Percentiles rank a stretch among this genome's conserved stretches.
Conservation (phyloP, 164 flowering plant genomes). For the Chimonanthus salicifolius region DNA sequence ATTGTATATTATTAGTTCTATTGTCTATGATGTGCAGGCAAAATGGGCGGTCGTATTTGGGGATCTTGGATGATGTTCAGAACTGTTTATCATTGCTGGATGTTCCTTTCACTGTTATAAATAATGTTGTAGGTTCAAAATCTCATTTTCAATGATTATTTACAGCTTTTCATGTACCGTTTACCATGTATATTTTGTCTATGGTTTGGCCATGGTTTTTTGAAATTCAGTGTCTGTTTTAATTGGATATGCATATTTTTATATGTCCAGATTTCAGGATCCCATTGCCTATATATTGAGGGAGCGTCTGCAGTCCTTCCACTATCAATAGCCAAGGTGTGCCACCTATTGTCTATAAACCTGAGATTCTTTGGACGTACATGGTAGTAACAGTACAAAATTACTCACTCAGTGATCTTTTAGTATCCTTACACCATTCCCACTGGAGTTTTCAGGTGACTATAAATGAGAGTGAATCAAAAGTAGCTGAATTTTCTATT, state of each 20-base stretch:
- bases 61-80: constrained; percentile 50
- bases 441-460: constrained; percentile 44
- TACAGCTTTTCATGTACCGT: too few species aligned
- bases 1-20: background rate
- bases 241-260: constrained; percentile 4
- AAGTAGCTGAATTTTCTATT: constrained; percentile 50
- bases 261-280: constrained; percentile 49
- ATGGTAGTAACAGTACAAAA: background rate
- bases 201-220: background rate
- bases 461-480: constrained; percentile 40
- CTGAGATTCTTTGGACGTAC: background rate
- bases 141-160: constrained; percentile 3
- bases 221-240: background rate
- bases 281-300: constrained; percentile 55
- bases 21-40: constrained; percentile 46
- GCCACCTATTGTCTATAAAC: constrained; percentile 1
- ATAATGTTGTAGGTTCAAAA: constrained; percentile 49
- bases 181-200: background rate
- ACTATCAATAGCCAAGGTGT: constrained; percentile 78
- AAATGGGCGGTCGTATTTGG: constrained; percentile 82
- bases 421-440: background rate
- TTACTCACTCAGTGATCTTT: background rate
- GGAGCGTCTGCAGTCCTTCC: constrained; percentile 76
- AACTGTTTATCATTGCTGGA: constrained; percentile 46
- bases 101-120: constrained; percentile 78